Conservation (phyloP, 73 alveolate species). For the Paramecium sonneborni region DNA sequence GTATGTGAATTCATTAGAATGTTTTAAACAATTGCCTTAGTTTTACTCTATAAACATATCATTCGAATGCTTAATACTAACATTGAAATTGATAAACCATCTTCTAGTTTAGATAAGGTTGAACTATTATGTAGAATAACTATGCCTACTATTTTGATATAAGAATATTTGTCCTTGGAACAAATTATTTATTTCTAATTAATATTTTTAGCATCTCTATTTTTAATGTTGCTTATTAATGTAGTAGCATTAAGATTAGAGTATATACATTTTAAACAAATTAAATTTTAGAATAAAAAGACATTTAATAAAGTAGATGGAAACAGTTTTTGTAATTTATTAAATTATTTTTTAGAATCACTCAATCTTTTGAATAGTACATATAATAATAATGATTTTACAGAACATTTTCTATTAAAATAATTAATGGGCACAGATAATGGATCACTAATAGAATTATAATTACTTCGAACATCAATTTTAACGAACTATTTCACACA, state of each 20-base stretch:
- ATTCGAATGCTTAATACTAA: background rate
- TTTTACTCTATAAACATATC: background rate
- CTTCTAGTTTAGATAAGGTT: background rate
- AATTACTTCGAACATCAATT: background rate
- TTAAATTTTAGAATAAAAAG: background rate
- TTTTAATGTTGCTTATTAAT: conserved; percentile 10
- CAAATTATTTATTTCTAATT: background rate
- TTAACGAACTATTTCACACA: background rate
- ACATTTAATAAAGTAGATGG: background rate
- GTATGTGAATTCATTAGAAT: background rate
- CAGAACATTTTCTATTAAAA: conserved; percentile 9
- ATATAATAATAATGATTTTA: conserved; percentile 30
- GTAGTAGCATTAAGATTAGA: background rate
- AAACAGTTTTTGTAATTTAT: background rate
- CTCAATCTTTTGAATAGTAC: conserved; percentile 32
- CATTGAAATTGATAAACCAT: background rate
- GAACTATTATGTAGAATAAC: background rate
- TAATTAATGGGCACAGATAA: background rate
- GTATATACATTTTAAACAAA: background rate
- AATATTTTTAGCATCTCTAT: background rate
- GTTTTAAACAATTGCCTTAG: background rate
- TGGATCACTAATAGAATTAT: conserved; percentile 24
- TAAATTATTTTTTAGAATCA: background rate
- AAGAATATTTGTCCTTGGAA: conserved; percentile 9
- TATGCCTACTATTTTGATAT: conserved; percentile 18